Evolutionary conservation across 73 alveolate species (phyloP), one percentile per base, ranked within the genome.

Genomic region (Paramecium primaurelia): DNA sequence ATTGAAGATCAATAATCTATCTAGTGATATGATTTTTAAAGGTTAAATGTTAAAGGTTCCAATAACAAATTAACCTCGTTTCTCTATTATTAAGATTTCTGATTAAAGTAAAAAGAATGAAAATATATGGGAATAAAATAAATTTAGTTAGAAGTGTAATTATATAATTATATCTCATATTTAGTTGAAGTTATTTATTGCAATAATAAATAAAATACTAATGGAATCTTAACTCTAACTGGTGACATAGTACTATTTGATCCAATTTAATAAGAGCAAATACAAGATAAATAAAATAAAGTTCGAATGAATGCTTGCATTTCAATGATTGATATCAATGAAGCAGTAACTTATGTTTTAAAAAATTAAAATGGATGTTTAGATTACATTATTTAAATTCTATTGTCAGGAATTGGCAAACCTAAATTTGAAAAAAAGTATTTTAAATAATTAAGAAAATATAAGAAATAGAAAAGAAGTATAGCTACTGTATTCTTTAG

Each of bases 271-370:
- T 80, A 80, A 80, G 91, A 45, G 4, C 9, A 54, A 14, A 26
- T 11, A 18, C 8, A 45, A 20, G 38, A 80, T 34, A 42, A 80
- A 26, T 22, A 80, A 25, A 80, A 26, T 20, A 44, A 80, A 26
- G 12, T 18, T 38, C 9, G 91, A 49, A 40, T 32, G 47, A 42
- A 80, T 80, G 44, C 75, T 0, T 80, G 91, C 30, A 80, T 80
- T 26, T 80, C 91, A 0, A 80, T 80, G 91, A n/a, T 18, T 11
- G 91, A 80, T 36, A 80, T 80, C n/a, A 80, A 80, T 80, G 91
- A 80, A 80, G 91, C 73, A 10, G 91, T 80, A 10, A 40, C 49
- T 2, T 80, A 45, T 49, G 77, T 80, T 45, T 42, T 80, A 80
- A 10, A 40, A 10, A 80, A 80, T 80, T 2, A 40, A 40, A 44